Percentiles rank a stretch among this genome's conserved stretches.
Evolutionary conservation across 2,329 filamentous ascomycete genomes (phyloP).

Genomic region (Rhynchosporium graminicola): DNA sequence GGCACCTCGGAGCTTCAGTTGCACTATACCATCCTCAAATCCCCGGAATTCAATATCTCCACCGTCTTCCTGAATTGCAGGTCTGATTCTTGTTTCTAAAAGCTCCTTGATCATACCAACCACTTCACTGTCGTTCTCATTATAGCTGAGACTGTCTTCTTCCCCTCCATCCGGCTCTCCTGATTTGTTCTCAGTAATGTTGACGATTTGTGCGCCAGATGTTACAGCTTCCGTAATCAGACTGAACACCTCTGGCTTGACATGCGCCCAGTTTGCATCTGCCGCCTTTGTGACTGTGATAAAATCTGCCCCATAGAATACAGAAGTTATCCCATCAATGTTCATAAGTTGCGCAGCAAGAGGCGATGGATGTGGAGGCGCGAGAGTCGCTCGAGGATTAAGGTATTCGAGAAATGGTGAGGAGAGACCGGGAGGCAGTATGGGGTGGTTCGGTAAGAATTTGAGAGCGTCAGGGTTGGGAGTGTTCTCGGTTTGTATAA

Average conservation of each 20-base stretch:
- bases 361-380: slow-evolving; percentile 86
- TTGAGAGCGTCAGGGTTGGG: slow-evolving; percentile 96
- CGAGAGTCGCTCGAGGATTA: slow-evolving; percentile 81
- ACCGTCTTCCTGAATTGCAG: slow-evolving; percentile 95
- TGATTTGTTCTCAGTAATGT: slow-evolving; percentile 62
- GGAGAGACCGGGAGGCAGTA: slow-evolving; percentile 73
- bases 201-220: slow-evolving; percentile 79
- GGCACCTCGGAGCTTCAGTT: slow-evolving; percentile 84
- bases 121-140: slow-evolving; percentile 90
- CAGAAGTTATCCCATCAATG: slow-evolving; percentile 89
- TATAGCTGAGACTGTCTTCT: slow-evolving; percentile 75
- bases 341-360: slow-evolving; percentile 88
- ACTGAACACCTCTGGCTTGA: slow-evolving; percentile 93
- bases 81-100: slow-evolving; percentile 89
- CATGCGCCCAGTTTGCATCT: slow-evolving; percentile 88
- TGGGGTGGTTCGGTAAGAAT: slow-evolving; percentile 86
- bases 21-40: slow-evolving; percentile 83
- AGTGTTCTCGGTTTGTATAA: slow-evolving; percentile 95
- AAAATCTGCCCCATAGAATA: slow-evolving; percentile 94
- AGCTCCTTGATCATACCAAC: slow-evolving; percentile 99
- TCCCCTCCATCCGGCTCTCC: slow-evolving; percentile 49
- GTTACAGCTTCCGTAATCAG: slow-evolving; percentile 92
- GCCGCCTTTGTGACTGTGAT: slow-evolving; percentile 93
- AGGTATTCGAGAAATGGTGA: slow-evolving; percentile 90
- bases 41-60: slow-evolving; percentile 96